A percentile compares a stretch with the other conserved stretches of the same genome.
These are phyloP conservation scores for Trametes coccinea DNA, from an alignment of 768 basidiomycete species.

Conservation along the genomic window DNA sequence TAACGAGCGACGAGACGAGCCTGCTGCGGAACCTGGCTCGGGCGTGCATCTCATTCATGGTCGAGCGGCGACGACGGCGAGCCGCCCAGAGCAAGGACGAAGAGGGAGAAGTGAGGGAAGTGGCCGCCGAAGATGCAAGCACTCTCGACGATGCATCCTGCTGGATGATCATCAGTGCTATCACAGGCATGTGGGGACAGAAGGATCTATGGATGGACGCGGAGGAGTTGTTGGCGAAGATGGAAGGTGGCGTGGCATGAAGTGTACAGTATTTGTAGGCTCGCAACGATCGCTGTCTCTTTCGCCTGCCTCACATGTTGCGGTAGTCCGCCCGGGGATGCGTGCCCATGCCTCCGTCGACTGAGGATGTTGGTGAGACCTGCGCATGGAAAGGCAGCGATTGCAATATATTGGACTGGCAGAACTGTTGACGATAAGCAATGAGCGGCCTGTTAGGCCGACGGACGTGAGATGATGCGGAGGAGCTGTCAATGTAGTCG, in stretches of 20 bases:
- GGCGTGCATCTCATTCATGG: constrained; percentile 49
- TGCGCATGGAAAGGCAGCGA: too few species aligned
- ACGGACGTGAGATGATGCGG: constrained; percentile 4
- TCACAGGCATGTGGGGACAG: constrained; percentile 76
- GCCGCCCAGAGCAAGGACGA: neutral
- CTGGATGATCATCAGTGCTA: constrained; percentile 71
- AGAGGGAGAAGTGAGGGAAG: neutral
- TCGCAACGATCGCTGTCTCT: neutral
- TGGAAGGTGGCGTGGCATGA: neutral
- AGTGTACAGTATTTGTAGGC: neutral
- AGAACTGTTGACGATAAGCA: too few species aligned
- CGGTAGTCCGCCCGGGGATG: too few species aligned
- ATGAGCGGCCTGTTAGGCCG: too few species aligned
- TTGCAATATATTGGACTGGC: too few species aligned
- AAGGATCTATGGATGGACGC: constrained; percentile 81
- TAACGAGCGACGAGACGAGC: constrained; percentile 76
- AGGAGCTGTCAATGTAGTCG: constrained; percentile 1
- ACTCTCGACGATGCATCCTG: constrained; percentile 50
- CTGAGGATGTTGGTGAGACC: too few species aligned
- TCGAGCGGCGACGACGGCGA: constrained; percentile 9
- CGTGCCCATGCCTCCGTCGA: too few species aligned
- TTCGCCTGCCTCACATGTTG: too few species aligned
- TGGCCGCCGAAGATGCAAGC: constrained; percentile 2
- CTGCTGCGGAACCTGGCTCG: constrained; percentile 75
- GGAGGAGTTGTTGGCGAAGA: constrained; percentile 45